A percentile compares a stretch with the other conserved stretches of the same genome.
Evolutionary conservation across 1,284 basidiomycete genomes (phyloP).

Genomic region (Microbotryum saponariae): DNA sequence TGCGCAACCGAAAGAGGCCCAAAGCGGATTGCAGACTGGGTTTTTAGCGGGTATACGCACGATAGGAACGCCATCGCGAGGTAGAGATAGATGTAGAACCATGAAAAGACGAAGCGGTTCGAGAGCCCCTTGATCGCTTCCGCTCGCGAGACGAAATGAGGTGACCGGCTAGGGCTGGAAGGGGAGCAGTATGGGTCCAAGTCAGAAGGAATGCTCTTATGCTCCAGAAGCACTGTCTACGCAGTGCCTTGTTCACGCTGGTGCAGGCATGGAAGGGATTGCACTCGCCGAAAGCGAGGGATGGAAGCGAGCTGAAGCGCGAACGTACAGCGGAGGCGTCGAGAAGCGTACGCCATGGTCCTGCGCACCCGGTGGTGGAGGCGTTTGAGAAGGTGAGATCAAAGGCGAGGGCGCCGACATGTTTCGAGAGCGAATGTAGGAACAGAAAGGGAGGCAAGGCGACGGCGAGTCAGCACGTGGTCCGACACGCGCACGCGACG

Average conservation of each 20-base stretch:
- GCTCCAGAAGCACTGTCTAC: no score
- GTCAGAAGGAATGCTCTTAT: no score
- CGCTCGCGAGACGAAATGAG: conserved; percentile 52
- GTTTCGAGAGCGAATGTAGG: no score
- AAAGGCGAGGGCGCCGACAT: neutral
- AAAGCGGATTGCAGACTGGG: conserved; percentile 1
- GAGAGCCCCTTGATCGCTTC: conserved; percentile 73
- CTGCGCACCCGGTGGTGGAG: neutral
- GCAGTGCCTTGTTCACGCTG: no score
- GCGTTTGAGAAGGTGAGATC: neutral
- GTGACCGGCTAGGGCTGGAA: neutral
- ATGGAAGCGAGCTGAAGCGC: neutral
- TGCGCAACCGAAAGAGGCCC: neutral
- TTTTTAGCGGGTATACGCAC: conserved; percentile 9
- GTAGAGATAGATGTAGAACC: conserved; percentile 56
- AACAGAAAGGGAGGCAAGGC: no score
- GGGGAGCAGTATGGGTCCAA: no score
- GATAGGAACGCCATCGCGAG: conserved; percentile 81
- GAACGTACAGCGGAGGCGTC: neutral
- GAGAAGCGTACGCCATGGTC: conserved; percentile 3
- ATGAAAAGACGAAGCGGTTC: conserved; percentile 73
- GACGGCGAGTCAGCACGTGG: no score
- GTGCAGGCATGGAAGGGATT: neutral
- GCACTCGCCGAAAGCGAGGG: no score
- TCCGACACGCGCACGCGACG: no score